Conservation (phyloP, 2,329 filamentous ascomycete genomes). For the Cordyceps tenuipes region DNA sequence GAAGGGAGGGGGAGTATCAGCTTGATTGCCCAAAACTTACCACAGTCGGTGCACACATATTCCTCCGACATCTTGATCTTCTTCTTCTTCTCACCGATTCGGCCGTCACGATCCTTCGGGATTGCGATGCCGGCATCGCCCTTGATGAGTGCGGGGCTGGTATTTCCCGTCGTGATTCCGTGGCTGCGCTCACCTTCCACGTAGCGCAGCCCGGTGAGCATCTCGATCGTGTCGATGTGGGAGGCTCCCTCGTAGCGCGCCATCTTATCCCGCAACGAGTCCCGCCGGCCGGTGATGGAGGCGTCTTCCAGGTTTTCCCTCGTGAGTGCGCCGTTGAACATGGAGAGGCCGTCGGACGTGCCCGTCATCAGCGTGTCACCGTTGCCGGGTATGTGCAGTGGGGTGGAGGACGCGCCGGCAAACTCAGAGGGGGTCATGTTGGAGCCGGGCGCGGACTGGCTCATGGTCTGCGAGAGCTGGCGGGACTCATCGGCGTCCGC, state of each 20-base stretch:
- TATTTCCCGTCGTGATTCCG: constrained; percentile 79
- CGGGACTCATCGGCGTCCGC: constrained; percentile 65
- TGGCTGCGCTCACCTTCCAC: constrained; percentile 80
- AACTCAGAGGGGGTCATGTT: constrained; percentile 42
- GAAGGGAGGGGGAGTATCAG: not conserved
- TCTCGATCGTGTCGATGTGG: constrained; percentile 82
- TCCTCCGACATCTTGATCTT: constrained; percentile 75
- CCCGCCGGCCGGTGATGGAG: constrained; percentile 54
- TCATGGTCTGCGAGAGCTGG: constrained; percentile 42
- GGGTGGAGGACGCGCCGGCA: constrained; percentile 27
- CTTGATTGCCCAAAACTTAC: constrained; percentile 33
- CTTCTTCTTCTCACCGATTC: constrained; percentile 73
- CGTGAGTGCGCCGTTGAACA: constrained; percentile 62
- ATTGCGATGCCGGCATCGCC: constrained; percentile 84
- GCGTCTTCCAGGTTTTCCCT: constrained; percentile 72
- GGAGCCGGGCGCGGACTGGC: constrained; percentile 41
- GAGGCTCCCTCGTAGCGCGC: constrained; percentile 67
- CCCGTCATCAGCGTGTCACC: constrained; percentile 30
- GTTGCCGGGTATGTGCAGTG: constrained; percentile 22
- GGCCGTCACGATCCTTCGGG: constrained; percentile 65
- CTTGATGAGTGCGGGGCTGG: constrained; percentile 70
- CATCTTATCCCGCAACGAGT: constrained; percentile 80
- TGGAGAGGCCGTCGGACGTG: constrained; percentile 53
- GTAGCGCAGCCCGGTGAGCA: constrained; percentile 83
- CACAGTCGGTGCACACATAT: constrained; percentile 93